phyloP scores from a whole-genome alignment of 2,329 filamentous ascomycete species.

The Cryphonectria naterciae region DNA sequence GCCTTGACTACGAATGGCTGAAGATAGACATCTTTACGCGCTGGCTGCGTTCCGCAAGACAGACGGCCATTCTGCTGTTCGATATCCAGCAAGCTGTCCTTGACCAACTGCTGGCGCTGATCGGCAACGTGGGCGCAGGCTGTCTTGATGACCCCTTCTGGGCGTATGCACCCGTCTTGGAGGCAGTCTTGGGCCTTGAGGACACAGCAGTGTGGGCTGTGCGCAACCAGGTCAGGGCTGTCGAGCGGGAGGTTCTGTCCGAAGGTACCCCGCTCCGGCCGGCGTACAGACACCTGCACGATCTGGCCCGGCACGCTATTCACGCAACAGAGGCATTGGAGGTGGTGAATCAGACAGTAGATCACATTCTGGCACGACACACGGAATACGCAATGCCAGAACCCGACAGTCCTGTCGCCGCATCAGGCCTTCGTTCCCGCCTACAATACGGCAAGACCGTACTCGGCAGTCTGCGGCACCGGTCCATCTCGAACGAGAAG shows the following conservation, averaged over 20 bases:
- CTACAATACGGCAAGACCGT: conserved; percentile 42
- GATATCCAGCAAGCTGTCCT: not conserved
- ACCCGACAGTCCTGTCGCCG: not conserved
- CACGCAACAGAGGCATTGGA: conserved; percentile 50
- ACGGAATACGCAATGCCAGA: not conserved
- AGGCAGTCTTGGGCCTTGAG: conserved; percentile 39
- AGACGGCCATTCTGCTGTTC: not conserved
- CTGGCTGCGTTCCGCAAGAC: not conserved
- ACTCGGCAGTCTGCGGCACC: conserved; percentile 40
- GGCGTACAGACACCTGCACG: conserved; percentile 44
- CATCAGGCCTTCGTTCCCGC: conserved; percentile 31
- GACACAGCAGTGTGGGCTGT: conserved; percentile 46
- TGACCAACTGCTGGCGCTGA: not conserved
- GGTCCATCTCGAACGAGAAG: conserved; percentile 45
- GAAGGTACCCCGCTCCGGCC: conserved; percentile 30
- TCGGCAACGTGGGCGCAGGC: not conserved
- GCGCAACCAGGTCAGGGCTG: conserved; percentile 39
- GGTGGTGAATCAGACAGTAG: conserved; percentile 39
- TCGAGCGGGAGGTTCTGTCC: conserved; percentile 35
- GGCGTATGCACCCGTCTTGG: conserved; percentile 39
- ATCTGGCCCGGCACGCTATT: conserved; percentile 48
- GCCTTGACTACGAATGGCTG: not conserved
- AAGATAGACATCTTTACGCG: not conserved
- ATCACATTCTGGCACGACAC: conserved; percentile 37
- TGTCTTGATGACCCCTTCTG: conserved; percentile 39